Evolutionary conservation across 352 stramenopile species (phyloP), one percentile per base, ranked within the genome.

Genomic region (Globisporangium parvum): DNA sequence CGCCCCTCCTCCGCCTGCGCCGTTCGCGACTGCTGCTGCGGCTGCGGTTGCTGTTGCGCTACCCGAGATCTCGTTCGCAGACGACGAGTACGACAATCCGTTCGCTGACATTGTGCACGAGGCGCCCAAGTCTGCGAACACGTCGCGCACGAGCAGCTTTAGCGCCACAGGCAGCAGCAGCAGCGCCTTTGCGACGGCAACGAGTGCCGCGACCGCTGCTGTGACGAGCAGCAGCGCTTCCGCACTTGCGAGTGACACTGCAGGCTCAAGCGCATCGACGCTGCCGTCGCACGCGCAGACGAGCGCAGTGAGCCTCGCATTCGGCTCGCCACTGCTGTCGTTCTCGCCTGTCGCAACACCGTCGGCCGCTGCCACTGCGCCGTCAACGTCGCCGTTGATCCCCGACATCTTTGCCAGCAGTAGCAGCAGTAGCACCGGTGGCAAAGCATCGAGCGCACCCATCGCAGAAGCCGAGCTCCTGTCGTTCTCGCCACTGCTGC

Each of bases 301-400:
- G 18, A 42, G 6, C 24, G 15, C 42, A 3, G 26, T 50, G 53
- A 20, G 46, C 23, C 15, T 45, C 45, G 17, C 21, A 3, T 41
- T 57, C 0, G 58, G 40, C 2, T 72, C 66, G 8, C 70, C 63
- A 37, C 47, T 80, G 17, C 59, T 83, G 54, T 65, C 59, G 9
- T 80, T 83, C 49, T 80, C 71, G 12, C 70, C 73, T 42, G n/a
- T 75, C 12, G 62, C 40, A 41, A 57, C 51, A 31, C 21, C 23
- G 11, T 42, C 62, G 39, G 2, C 52, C 35, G 24, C 46, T 53
- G 10, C 59, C 62, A 4, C 50, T 55, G 26, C 53, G 60, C 9
- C 51, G 14, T 8, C 70, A 6, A 66, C 71, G 26, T 63, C 63
- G 2, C 26, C 23, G 41, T 57, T 44, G 5, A 24, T 54, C 10